These are phyloP conservation scores for Penicillium olsonii DNA, from an alignment of 2,329 filamentous ascomycete genomes.

Conservation along the genomic window DNA sequence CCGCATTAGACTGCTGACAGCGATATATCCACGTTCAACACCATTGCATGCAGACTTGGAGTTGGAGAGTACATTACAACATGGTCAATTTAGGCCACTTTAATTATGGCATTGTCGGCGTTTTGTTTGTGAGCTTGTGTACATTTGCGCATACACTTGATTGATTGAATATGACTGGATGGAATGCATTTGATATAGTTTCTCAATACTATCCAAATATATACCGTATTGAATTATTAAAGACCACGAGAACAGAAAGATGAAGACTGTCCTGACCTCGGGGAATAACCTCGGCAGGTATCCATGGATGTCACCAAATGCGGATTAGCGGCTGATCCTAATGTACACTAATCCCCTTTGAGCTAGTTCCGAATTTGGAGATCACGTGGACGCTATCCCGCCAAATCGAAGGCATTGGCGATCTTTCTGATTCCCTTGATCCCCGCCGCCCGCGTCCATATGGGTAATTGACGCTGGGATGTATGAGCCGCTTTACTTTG, in stretches of 20 bases:
- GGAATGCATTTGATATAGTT: not conserved
- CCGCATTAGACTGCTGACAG: conserved; percentile 16
- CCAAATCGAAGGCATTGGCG: conserved; percentile 6
- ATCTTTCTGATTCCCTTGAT: conserved; percentile 5
- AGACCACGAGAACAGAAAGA: not conserved
- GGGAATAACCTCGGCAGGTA: not conserved
- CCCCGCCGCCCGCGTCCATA: conserved; percentile 31
- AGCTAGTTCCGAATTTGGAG: not conserved
- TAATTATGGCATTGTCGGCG: conserved; percentile 10
- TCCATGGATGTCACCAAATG: not conserved
- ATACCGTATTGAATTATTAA: too few species aligned
- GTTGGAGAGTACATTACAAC: conserved; percentile 19
- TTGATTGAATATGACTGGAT: conserved; percentile 3
- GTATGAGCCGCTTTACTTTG: conserved; percentile 49
- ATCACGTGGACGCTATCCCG: conserved; percentile 4
- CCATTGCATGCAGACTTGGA: conserved; percentile 22
- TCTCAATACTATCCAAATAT: too few species aligned
- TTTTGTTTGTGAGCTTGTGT: conserved; percentile 7
- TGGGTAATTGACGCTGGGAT: conserved; percentile 44
- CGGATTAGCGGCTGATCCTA: conserved; percentile 22
- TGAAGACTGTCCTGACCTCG: too few species aligned
- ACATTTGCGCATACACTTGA: conserved; percentile 9
- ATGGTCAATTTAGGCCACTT: conserved; percentile 3
- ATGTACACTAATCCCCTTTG: conserved; percentile 11
- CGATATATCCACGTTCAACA: conserved; percentile 24